Evolutionary conservation across 148 eudicot species (phyloP), one percentile per base, ranked within the genome.

Genomic region (Nepenthes gracilis): DNA sequence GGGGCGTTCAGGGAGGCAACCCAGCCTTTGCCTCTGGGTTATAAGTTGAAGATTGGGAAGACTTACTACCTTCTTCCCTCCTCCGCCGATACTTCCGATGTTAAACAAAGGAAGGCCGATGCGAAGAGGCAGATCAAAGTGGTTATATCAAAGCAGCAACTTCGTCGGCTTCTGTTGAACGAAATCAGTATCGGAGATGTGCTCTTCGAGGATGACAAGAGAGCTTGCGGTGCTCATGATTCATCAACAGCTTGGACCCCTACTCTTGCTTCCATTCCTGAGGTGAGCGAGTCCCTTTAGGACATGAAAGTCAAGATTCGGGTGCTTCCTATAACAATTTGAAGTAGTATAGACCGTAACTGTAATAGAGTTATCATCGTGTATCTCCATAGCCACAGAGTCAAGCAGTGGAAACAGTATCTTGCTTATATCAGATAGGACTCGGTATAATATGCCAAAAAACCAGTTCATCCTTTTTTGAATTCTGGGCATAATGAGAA

Each of bases 91-190:
- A 14, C 14, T 6, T 10, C 7, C 12, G 53, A 6, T 49, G 53
- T 1, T 11, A 3, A 11, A n/a, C 0, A 10, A 49, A n/a, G 15
- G 12, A n/a, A 49, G 12, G 53, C 13, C 15, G n/a, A 3, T 11
- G 53, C 10, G 13, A 49, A 11, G 10, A 49, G 13, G 53, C 4
- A 54, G 51, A 59, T 88, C 45, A 85, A 81, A 71, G 68, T 88
- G 67, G 79, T 85, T 14, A 77, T 88, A 13, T 75, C 89, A 63
- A 85, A 71, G 69, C 67, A 83, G 10, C 89, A 88, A 74, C 80
- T 88, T 38, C 64, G 66, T 33, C 67, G 70, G 53, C 51, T 88
- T 47, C 45, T 88, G 49, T 69, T 78, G 1, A 70, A 67, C 36
- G 74, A 66, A 38, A 63, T 50, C 49, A 69, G 57, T 3, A 55